These are phyloP conservation scores for Byssoonygena ceratinophila DNA, from an alignment of 2,329 filamentous ascomycete species.

Conservation along the genomic window DNA sequence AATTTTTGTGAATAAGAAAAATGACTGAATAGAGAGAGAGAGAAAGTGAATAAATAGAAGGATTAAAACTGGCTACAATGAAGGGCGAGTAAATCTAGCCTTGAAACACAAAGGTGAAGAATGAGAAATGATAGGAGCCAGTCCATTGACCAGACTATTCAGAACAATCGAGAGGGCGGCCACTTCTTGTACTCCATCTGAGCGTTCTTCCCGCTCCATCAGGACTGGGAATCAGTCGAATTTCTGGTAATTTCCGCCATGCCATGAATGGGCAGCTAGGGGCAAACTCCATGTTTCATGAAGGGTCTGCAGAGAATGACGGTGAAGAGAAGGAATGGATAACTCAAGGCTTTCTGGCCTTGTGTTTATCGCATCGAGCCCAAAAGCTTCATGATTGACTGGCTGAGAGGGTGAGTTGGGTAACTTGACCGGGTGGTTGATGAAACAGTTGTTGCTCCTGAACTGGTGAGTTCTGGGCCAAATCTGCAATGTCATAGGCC, in stretches of 20 bases:
- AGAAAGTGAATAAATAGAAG: neutral
- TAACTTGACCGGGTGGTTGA: constrained; percentile 3
- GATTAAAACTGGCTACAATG: constrained; percentile 1
- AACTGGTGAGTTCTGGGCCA: neutral
- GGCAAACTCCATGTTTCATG: constrained; percentile 8
- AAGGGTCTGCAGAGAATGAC: neutral
- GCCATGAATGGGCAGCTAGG: neutral
- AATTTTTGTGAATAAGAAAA: constrained; percentile 5
- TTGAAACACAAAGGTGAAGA: constrained; percentile 10
- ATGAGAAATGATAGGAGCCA: constrained; percentile 5
- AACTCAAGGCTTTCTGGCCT: neutral
- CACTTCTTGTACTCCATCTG: constrained; percentile 8
- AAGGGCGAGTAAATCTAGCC: neutral
- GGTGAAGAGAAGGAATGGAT: constrained; percentile 3
- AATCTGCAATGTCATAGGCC: constrained; percentile 5
- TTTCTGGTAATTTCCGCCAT: constrained; percentile 9
- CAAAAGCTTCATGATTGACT: constrained; percentile 5
- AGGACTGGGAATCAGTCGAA: neutral
- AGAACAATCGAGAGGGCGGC: neutral
- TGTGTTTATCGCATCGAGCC: neutral
- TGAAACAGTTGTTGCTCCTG: constrained; percentile 8
- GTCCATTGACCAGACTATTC: constrained; percentile 3
- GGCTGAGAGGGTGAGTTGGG: constrained; percentile 9
- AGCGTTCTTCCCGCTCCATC: constrained; percentile 2
- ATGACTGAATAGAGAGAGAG: neutral